Percentiles rank a stretch among this genome's conserved stretches.
Conservation (phyloP, 495 filamentous ascomycete species). For the Antarctomyces pellizariae region DNA sequence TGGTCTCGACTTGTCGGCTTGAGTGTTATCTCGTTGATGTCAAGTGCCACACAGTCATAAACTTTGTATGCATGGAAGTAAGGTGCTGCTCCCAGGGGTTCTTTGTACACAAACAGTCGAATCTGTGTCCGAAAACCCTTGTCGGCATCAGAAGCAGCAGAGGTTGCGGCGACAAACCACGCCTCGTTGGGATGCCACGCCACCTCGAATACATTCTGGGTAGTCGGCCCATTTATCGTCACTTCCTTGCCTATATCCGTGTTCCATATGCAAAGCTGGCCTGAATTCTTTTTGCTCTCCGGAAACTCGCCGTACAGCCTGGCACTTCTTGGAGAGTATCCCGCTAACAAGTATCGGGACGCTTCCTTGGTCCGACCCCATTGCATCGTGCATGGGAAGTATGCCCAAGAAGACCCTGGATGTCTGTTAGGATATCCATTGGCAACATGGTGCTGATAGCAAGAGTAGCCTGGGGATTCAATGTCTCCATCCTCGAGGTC, state of each 20-base stretch:
- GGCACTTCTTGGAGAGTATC: slow-evolving; percentile 44
- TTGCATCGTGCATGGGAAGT: slow-evolving; percentile 45
- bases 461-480: slow-evolving; percentile 6
- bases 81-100: no score
- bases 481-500: slow-evolving; percentile 12
- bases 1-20: slow-evolving; percentile 21
- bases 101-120: slow-evolving; percentile 16
- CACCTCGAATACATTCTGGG: slow-evolving; percentile 58
- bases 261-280: slow-evolving; percentile 56
- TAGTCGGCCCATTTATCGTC: slow-evolving; percentile 23
- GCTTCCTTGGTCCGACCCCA: slow-evolving; percentile 35
- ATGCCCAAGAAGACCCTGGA: slow-evolving; percentile 20
- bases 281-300: slow-evolving; percentile 24
- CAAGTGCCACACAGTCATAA: slow-evolving; percentile 50
- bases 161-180: slow-evolving; percentile 36
- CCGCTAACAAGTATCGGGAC: slow-evolving; percentile 41
- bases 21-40: slow-evolving; percentile 69
- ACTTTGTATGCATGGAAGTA: slow-evolving; percentile 11
- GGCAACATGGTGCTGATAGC: slow-evolving; percentile 4
- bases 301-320: slow-evolving; percentile 23
- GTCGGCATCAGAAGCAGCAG: slow-evolving; percentile 20
- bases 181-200: slow-evolving; percentile 46
- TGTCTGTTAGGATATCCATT: neutral
- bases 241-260: slow-evolving; percentile 23
- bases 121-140: slow-evolving; percentile 24